Percentiles rank a stretch among this genome's conserved stretches.
These are phyloP conservation scores for Alternaria viburni DNA, from an alignment of 2,329 filamentous ascomycete genomes.

Conservation along the genomic window DNA sequence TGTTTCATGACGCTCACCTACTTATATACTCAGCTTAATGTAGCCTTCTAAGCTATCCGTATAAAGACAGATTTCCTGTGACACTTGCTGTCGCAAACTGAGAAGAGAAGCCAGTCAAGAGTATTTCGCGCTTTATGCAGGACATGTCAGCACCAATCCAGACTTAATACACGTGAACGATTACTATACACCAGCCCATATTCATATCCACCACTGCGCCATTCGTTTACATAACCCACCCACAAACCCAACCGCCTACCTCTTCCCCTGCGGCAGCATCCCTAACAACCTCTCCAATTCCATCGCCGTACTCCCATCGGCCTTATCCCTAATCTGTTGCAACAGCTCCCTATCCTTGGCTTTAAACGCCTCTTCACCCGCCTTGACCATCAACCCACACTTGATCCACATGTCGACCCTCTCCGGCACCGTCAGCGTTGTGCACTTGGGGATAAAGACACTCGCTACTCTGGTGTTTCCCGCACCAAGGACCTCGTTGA, in stretches of 20 bases:
- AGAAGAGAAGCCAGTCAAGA: not conserved
- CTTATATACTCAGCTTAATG: not conserved
- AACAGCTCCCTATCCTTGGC: conserved; percentile 79
- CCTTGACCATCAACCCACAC: conserved; percentile 86
- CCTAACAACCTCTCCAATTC: conserved; percentile 84
- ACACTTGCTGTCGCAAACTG: not conserved
- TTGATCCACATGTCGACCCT: conserved; percentile 94
- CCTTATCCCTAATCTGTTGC: conserved; percentile 74
- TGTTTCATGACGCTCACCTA: not conserved
- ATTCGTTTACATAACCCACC: not conserved
- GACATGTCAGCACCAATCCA: not conserved
- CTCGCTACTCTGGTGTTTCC: conserved; percentile 88
- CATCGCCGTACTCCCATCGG: conserved; percentile 69
- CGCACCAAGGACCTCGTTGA: conserved; percentile 84
- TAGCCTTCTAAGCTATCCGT: not conserved
- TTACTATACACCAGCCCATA: not conserved
- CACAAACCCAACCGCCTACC: not conserved
- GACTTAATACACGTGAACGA: not conserved
- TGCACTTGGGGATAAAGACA: conserved; percentile 87
- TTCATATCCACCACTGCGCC: not conserved
- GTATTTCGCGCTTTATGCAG: not conserved
- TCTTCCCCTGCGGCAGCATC: conserved; percentile 44
- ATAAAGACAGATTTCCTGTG: not conserved
- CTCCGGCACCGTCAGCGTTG: conserved; percentile 69
- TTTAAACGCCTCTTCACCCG: conserved; percentile 88